phyloP scores from a whole-genome alignment of 805 yeast species.

The Ogataea populi-albae region DNA sequence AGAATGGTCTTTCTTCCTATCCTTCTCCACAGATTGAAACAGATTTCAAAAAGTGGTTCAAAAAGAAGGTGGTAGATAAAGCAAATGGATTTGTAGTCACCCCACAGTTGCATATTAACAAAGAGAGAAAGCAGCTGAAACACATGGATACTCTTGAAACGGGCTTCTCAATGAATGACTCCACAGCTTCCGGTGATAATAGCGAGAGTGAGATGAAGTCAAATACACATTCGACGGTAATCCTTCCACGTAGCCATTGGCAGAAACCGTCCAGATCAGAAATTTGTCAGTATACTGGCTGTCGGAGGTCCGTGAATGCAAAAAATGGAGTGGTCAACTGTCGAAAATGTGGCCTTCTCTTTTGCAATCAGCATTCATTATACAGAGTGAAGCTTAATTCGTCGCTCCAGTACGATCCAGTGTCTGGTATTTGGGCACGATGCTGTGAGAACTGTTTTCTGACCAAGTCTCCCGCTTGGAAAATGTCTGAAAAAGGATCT shows the following conservation, averaged over 20 bases:
- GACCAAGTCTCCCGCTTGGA: slow-evolving; percentile 29
- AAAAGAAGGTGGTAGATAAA: slow-evolving; percentile 36
- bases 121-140: slow-evolving; percentile 30
- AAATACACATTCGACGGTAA: slow-evolving; percentile 2
- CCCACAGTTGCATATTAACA: slow-evolving; percentile 19
- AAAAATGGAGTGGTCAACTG: slow-evolving; percentile 66
- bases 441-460: slow-evolving; percentile 66
- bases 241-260: slow-evolving; percentile 53
- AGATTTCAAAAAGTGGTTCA: slow-evolving; percentile 43
- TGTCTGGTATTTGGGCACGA: slow-evolving; percentile 61
- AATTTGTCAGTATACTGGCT: slow-evolving; percentile 39
- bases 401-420: slow-evolving; percentile 45
- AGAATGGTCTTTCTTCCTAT: not conserved
- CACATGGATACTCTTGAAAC: slow-evolving; percentile 52
- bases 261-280: slow-evolving; percentile 43
- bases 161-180: slow-evolving; percentile 20
- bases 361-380: slow-evolving; percentile 61
- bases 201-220: slow-evolving; percentile 1
- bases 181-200: slow-evolving; percentile 3
- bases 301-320: slow-evolving; percentile 43
- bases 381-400: slow-evolving; percentile 49
- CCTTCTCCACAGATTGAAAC: slow-evolving; percentile 26
- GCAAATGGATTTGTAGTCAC: slow-evolving; percentile 34
- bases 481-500: slow-evolving; percentile 5
- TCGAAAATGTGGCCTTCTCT: slow-evolving; percentile 71